Evolutionary conservation across 2,329 filamentous ascomycete species (phyloP).

Genomic region (Stromatinia cepivora): DNA sequence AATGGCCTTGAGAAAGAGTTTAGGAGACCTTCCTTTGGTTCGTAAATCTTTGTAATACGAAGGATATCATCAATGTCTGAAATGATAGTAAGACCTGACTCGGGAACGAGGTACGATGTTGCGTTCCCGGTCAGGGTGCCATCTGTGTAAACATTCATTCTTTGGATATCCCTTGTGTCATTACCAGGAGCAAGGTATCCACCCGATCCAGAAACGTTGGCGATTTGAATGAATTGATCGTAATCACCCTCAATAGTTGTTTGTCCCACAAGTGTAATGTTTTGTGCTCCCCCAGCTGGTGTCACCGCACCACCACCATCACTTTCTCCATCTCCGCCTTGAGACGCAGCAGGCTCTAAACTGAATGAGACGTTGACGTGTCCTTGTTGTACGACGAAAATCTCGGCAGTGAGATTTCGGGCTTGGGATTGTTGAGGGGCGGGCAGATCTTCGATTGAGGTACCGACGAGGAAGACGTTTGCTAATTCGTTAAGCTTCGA

Average conservation of each 20-base stretch:
- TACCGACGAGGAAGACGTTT: slow-evolving; percentile 68
- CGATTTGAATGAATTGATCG: slow-evolving; percentile 66
- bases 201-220: slow-evolving; percentile 55
- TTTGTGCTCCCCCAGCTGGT: slow-evolving; percentile 60
- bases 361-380: slow-evolving; percentile 63
- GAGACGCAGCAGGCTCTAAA: slow-evolving; percentile 58
- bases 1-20: slow-evolving; percentile 76
- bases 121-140: slow-evolving; percentile 68
- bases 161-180: slow-evolving; percentile 62
- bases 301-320: slow-evolving; percentile 53
- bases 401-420: slow-evolving; percentile 69
- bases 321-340: slow-evolving; percentile 50
- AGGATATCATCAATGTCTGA: slow-evolving; percentile 81
- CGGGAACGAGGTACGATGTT: slow-evolving; percentile 74
- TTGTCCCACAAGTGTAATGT: slow-evolving; percentile 61
- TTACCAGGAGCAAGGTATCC: slow-evolving; percentile 62
- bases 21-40: slow-evolving; percentile 70
- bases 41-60: slow-evolving; percentile 77
- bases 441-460: slow-evolving; percentile 59
- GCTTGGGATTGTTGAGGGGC: slow-evolving; percentile 63
- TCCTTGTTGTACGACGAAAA: slow-evolving; percentile 73
- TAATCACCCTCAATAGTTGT: slow-evolving; percentile 72
- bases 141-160: slow-evolving; percentile 66
- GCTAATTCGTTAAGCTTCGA: slow-evolving; percentile 67
- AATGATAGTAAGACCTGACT: slow-evolving; percentile 68